Evolutionary conservation across 108 stramenopile genomes (phyloP).

Genomic region (Cyclostephanos invisitatus): DNA sequence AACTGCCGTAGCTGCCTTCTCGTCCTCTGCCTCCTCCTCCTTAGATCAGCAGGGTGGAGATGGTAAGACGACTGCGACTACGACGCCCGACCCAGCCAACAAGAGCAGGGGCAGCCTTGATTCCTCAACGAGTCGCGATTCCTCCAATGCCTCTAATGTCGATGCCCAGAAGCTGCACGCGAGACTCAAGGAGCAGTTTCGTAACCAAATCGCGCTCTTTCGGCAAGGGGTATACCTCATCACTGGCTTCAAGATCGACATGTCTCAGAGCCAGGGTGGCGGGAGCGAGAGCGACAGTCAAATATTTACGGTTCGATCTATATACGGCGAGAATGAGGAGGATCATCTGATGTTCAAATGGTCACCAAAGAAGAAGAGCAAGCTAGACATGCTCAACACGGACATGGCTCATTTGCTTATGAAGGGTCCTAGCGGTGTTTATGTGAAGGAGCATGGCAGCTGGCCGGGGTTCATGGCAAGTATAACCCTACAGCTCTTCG

Average conservation of each 20-base stretch:
- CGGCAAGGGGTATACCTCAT: slow-evolving; percentile 93
- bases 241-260: slow-evolving; percentile 94
- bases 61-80: slow-evolving; percentile 4
- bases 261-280: slow-evolving; percentile 43
- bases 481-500: slow-evolving; percentile 84
- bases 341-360: slow-evolving; percentile 91
- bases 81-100: slow-evolving; percentile 30
- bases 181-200: slow-evolving; percentile 90
- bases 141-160: slow-evolving; percentile 35
- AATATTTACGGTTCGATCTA: slow-evolving; percentile 85
- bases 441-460: slow-evolving; percentile 82
- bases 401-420: slow-evolving; percentile 77
- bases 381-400: slow-evolving; percentile 80
- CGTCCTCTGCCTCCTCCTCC: background rate
- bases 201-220: slow-evolving; percentile 87
- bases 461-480: slow-evolving; percentile 94
- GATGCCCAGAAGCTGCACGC: slow-evolving; percentile 88
- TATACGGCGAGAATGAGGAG: slow-evolving; percentile 90
- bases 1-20: background rate
- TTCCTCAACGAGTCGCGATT: slow-evolving; percentile 17
- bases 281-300: slow-evolving; percentile 58
- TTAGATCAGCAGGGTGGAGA: slow-evolving; percentile 1
- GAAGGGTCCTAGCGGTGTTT: slow-evolving; percentile 68
- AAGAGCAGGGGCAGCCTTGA: slow-evolving; percentile 28
- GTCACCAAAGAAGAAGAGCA: slow-evolving; percentile 57